These are phyloP conservation scores for Secale cereale DNA, from an alignment of 176 grass and related monocot genomes.

Conservation along the genomic window DNA sequence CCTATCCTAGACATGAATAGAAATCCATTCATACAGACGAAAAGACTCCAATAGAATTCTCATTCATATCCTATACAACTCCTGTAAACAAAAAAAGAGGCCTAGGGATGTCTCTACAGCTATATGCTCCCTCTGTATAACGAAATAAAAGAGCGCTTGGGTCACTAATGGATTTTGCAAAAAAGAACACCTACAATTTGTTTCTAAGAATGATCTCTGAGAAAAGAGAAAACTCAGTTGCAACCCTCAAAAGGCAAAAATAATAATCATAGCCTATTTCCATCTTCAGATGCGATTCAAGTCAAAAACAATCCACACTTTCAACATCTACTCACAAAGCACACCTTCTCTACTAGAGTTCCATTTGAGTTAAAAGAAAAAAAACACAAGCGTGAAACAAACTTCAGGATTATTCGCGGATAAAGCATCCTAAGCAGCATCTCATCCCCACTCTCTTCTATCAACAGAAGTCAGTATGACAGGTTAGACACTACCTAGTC, in stretches of 20 bases:
- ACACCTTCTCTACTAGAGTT: slow-evolving; percentile 42
- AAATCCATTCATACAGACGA: no score
- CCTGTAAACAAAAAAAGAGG: no score
- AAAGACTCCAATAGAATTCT: no score
- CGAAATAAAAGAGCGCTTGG: no score
- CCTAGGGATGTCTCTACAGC: no score
- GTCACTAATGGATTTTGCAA: no score
- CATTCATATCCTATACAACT: no score
- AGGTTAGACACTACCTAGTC: slow-evolving; percentile 71
- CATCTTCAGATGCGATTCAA: background rate
- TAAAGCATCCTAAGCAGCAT: slow-evolving; percentile 69
- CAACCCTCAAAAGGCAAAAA: background rate
- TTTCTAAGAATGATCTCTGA: background rate
- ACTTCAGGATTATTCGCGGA: slow-evolving; percentile 63
- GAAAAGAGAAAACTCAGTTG: background rate
- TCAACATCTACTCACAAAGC: slow-evolving; percentile 36
- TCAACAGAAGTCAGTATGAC: slow-evolving; percentile 77
- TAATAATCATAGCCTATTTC: background rate
- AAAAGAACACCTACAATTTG: no score
- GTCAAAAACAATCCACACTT: slow-evolving; percentile 36
- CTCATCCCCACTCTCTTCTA: slow-evolving; percentile 72
- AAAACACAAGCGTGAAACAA: slow-evolving; percentile 43
- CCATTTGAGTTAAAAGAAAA: slow-evolving; percentile 66
- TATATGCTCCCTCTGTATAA: no score
- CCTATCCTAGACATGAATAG: no score